Conservation (phyloP, 108 stramenopile species). For the Parietichytrium sp. region DNA sequence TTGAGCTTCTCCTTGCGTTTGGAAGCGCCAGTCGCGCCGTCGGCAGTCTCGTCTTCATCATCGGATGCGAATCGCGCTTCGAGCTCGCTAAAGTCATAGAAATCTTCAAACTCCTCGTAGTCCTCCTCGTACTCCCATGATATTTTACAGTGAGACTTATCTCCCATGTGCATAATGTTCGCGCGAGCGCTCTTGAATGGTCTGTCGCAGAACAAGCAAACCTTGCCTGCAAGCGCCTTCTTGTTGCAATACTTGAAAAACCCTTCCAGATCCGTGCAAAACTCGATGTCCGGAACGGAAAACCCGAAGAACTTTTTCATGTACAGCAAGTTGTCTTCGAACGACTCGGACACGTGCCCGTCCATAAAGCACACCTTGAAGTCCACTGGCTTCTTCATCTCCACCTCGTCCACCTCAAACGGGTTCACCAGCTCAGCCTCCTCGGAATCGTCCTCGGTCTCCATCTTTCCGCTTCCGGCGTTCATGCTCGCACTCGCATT, state of each 20-base stretch:
- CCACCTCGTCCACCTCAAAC: not conserved
- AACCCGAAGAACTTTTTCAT: constrained; percentile 25
- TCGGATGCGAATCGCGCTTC: not conserved
- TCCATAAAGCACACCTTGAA: constrained; percentile 22
- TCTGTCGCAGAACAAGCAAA: constrained; percentile 37
- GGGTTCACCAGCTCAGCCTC: not conserved
- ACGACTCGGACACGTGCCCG: not conserved
- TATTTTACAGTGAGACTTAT: constrained; percentile 23
- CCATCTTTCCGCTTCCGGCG: no score
- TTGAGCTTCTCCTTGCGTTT: not conserved
- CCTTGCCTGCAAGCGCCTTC: not conserved
- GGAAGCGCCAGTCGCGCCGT: not conserved
- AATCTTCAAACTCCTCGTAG: constrained; percentile 26
- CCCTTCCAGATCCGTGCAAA: not conserved
- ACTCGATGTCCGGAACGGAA: constrained; percentile 31
- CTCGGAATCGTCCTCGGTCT: not conserved
- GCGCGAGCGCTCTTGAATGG: not conserved
- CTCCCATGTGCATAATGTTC: not conserved
- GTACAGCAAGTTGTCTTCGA: not conserved
- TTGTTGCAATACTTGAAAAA: constrained; percentile 23
- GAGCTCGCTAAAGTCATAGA: constrained; percentile 34
- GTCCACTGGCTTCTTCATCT: not conserved
- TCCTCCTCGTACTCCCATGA: not conserved
- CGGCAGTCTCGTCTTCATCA: not conserved
- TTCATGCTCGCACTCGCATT: not conserved